These are phyloP conservation scores for Lithohypha guttulata DNA, from an alignment of 2,329 filamentous ascomycete genomes.

Conservation along the genomic window DNA sequence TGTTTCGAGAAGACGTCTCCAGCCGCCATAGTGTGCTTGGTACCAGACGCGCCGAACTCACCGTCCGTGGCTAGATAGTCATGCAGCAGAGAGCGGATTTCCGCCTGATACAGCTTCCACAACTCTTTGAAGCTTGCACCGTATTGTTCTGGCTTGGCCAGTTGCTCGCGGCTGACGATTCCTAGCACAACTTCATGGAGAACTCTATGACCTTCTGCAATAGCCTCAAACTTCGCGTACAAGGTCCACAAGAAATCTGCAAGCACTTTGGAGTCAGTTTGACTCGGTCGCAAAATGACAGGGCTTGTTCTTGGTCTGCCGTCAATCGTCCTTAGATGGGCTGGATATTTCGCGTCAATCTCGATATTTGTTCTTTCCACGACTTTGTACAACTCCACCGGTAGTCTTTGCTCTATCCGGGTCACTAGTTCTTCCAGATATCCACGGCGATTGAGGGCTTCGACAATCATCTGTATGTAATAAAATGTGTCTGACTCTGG, in stretches of 20 bases:
- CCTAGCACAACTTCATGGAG: conserved; percentile 85
- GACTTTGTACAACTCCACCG: conserved; percentile 84
- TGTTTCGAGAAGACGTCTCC: conserved; percentile 43
- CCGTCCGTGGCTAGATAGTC: conserved; percentile 93
- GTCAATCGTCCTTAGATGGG: conserved; percentile 48
- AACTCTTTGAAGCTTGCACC: conserved; percentile 88
- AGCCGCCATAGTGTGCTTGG: conserved; percentile 37
- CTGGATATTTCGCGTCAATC: conserved; percentile 86
- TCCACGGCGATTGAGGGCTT: conserved; percentile 81
- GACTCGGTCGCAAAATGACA: conserved; percentile 59
- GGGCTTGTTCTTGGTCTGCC: conserved; percentile 41
- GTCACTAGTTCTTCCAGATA: conserved; percentile 78
- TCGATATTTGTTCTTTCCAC: conserved; percentile 93
- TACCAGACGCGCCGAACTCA: conserved; percentile 52
- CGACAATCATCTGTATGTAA: conserved; percentile 78
- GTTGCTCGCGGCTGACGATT: conserved; percentile 71
- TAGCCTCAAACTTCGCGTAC: conserved; percentile 94
- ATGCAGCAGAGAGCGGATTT: conserved; percentile 86
- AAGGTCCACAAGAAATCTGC: conserved; percentile 85
- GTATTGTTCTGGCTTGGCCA: conserved; percentile 51
- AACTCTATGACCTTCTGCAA: conserved; percentile 87
- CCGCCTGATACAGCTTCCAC: conserved; percentile 96
- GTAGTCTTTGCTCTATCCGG: conserved; percentile 81
- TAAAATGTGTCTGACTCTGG: conserved; percentile 92
- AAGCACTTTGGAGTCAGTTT: conserved; percentile 72